phyloP scores from a whole-genome alignment of 805 yeast species.

The Lachancea fermentati region DNA sequence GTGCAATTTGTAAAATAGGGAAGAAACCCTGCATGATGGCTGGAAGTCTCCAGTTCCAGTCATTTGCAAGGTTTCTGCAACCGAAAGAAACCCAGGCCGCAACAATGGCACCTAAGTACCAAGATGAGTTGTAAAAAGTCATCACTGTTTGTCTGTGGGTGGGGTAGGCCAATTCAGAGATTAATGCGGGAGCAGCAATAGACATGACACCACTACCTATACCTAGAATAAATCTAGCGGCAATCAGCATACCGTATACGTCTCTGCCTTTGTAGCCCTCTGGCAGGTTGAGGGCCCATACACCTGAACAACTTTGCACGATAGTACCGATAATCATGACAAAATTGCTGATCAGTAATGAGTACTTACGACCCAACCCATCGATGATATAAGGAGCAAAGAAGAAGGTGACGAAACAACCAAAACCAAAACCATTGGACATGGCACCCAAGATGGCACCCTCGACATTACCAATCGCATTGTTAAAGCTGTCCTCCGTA shows the following conservation, averaged over 20 bases:
- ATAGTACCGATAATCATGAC: constrained; percentile 17
- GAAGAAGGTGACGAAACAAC: constrained; percentile 32
- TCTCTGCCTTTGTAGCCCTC: constrained; percentile 1
- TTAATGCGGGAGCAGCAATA: constrained; percentile 43
- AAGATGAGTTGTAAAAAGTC: constrained; percentile 44
- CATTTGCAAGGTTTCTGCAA: constrained; percentile 27
- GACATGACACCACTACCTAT: constrained; percentile 39
- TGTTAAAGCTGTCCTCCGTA: constrained; percentile 38
- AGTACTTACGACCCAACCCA: constrained; percentile 37
- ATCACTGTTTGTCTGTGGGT: constrained; percentile 38
- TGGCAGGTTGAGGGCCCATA: constrained; percentile 1
- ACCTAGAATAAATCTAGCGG: constrained; percentile 44
- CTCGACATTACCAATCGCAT: constrained; percentile 35
- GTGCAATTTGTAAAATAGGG: constrained; percentile 38
- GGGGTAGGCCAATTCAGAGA: constrained; percentile 48
- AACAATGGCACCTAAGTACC: constrained; percentile 50
- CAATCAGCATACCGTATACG: constrained; percentile 33
- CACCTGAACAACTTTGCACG: constrained; percentile 14
- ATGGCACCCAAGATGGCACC: constrained; percentile 40
- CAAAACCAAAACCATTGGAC: constrained; percentile 39
- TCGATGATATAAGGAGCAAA: constrained; percentile 33
- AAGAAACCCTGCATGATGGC: constrained; percentile 44
- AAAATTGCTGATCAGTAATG: constrained; percentile 21
- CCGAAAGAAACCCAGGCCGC: constrained; percentile 51
- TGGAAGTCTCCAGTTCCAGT: constrained; percentile 52